Percentiles rank a stretch among this genome's conserved stretches.
Conservation (phyloP, 306 rosid genomes). For the Pachyrhizus erosus region DNA sequence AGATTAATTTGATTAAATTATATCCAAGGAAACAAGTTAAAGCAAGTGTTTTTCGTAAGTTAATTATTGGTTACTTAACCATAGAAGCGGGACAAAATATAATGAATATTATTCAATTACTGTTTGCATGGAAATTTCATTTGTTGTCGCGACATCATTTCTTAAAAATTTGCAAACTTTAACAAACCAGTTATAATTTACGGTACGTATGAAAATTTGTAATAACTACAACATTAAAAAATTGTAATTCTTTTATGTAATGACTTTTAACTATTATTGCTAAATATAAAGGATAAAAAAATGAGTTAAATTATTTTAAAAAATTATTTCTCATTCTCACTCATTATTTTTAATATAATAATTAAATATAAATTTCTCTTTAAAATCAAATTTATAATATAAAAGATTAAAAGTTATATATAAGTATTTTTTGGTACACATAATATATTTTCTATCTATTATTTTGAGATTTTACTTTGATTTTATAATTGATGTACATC, state of each 20-base stretch:
- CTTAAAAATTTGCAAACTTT: neutral
- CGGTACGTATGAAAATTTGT: neutral
- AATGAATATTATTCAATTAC: neutral
- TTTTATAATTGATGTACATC: no score
- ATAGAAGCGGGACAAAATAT: conserved; percentile 17
- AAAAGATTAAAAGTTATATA: no score
- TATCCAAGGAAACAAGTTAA: neutral
- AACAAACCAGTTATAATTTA: neutral
- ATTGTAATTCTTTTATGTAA: neutral
- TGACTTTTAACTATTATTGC: neutral
- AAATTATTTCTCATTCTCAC: no score
- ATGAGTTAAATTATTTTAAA: no score
- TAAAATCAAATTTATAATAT: no score
- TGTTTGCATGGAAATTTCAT: neutral
- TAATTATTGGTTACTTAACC: conserved; percentile 31
- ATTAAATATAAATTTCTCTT: no score
- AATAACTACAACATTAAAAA: neutral
- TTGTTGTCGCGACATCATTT: neutral
- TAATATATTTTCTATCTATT: no score
- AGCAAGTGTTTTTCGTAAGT: neutral
- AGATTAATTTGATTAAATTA: neutral
- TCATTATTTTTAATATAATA: no score
- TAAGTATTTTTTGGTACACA: no score
- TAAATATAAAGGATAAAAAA: neutral
- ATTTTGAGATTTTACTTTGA: no score